Evolutionary conservation across 83 land plant genomes (phyloP), one percentile per base, ranked within the genome.

Genomic region (Larix sibirica): DNA sequence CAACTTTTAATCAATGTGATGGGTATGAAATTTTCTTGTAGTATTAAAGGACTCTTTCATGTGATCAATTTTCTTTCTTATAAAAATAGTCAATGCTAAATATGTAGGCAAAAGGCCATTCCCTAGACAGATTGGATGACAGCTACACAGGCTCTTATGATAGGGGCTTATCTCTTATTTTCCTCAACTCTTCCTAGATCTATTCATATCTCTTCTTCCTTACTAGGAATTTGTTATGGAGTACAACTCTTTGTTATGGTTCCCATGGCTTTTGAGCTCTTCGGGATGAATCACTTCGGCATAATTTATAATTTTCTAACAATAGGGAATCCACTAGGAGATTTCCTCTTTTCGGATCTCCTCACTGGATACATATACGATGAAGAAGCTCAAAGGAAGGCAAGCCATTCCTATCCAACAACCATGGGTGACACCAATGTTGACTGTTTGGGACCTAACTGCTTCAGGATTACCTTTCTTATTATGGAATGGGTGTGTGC

Each of bases 181-280:
- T 87, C 89, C 5, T 79, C 71, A 4, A 90, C 82, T 1, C 3
- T 76, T 8, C 82, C 83, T 6, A 85, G 91, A 14, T 82, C 90
- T 9, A 83, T 89, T 1, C 68, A 80, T 69, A 63, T 76, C 0
- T 88, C 83, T 54, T 84, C 91, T 12, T 64, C 81, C 26, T 50
- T 89, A 33, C 26, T 87, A 40, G 91, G 91, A 31, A 36, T 89
- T 20, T 82, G 90, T 77, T 89, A 79, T 66, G 91, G 91, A 14
- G 84, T 82, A 13, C 91, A 87, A 54, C 70, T 82, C 70, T 76
- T 87, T 8, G 83, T 87, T 12, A 85, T 87, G 83, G 81, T 85
- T 21, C 85, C 91, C 42, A 89, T 90, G 1, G 87, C 90, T 12
- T 89, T 90, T 2, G 91, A 89, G 85, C 87, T 89, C 0, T 89